These are phyloP conservation scores for Jackrogersella minutella DNA, from an alignment of 495 filamentous ascomycete genomes.

Conservation along the genomic window DNA sequence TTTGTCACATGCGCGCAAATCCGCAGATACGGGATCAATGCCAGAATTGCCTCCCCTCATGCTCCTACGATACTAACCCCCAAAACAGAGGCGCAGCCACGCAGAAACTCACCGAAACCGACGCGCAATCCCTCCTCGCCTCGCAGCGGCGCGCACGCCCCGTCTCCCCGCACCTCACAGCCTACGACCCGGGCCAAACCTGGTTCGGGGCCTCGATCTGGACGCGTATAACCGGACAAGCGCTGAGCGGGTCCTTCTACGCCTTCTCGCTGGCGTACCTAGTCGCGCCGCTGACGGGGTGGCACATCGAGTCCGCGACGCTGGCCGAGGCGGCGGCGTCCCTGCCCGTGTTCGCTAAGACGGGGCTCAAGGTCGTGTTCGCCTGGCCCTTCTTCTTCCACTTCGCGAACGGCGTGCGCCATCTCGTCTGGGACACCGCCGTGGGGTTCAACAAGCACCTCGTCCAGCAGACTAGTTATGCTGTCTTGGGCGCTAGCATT, in stretches of 20 bases:
- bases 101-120: constrained; percentile 62
- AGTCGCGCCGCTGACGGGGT: constrained; percentile 78
- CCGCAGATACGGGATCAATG: neutral
- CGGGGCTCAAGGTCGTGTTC: constrained; percentile 72
- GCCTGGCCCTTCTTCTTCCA: constrained; percentile 92
- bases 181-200: constrained; percentile 90
- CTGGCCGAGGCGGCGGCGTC: constrained; percentile 79
- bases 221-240: constrained; percentile 82
- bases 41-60: neutral
- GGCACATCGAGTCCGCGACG: constrained; percentile 82
- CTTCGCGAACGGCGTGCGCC: constrained; percentile 83
- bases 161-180: constrained; percentile 83
- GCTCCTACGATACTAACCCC: neutral
- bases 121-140: constrained; percentile 76
- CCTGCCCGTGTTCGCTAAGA: constrained; percentile 73
- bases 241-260: constrained; percentile 81
- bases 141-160: constrained; percentile 86
- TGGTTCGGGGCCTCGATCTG: constrained; percentile 73
- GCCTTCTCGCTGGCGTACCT: constrained; percentile 85
- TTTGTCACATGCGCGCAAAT: too few species aligned
- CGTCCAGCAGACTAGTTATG: constrained; percentile 79
- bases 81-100: constrained; percentile 63
- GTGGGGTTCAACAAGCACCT: constrained; percentile 70
- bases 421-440: constrained; percentile 86
- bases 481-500: constrained; percentile 72